A percentile compares a stretch with the other conserved stretches of the same genome.
Conservation (phyloP, 176 grass and related monocot species). For the Poa pratensis region DNA sequence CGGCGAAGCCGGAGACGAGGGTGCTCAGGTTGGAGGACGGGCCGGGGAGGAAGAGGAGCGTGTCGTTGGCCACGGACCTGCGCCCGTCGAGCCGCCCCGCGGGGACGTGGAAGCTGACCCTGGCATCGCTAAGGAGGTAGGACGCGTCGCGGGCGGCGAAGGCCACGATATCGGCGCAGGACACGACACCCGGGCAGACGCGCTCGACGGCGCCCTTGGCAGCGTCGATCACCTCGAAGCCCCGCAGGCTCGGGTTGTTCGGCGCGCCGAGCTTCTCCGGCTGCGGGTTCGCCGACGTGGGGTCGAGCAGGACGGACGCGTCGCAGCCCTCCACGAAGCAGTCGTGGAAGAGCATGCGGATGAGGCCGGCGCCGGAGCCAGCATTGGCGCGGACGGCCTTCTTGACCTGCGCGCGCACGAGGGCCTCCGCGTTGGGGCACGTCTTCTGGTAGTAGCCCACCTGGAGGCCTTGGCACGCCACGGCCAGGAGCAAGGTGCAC, state of each 20-base stretch:
- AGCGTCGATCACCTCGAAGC: conserved; percentile 50
- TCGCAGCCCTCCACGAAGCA: conserved; percentile 57
- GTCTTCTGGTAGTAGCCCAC: conserved; percentile 27
- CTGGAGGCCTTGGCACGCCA: conserved; percentile 27
- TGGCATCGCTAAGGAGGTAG: neutral
- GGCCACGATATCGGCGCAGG: conserved; percentile 65
- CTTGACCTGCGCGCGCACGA: conserved; percentile 25
- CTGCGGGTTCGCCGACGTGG: conserved; percentile 2
- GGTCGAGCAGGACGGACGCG: conserved; percentile 56
- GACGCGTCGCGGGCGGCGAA: conserved; percentile 59
- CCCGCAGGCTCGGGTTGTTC: conserved; percentile 44
- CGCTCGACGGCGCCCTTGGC: conserved; percentile 40
- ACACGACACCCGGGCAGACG: conserved; percentile 49
- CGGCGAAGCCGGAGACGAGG: conserved; percentile 27
- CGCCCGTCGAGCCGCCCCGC: conserved; percentile 38
- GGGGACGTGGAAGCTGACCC: conserved; percentile 27
- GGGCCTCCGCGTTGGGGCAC: conserved; percentile 12
- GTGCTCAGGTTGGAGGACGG: conserved; percentile 5
- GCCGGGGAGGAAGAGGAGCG: neutral
- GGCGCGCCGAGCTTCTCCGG: conserved; percentile 45
- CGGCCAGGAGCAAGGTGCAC: conserved; percentile 1
- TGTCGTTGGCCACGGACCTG: conserved; percentile 6
- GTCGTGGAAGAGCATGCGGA: conserved; percentile 73
- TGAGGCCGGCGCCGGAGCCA: conserved; percentile 49
- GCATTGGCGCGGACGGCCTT: conserved; percentile 16